Evolutionary conservation across 345 rosid genomes (phyloP), one percentile per base, ranked within the genome.

Genomic region (Aquilaria sinensis): DNA sequence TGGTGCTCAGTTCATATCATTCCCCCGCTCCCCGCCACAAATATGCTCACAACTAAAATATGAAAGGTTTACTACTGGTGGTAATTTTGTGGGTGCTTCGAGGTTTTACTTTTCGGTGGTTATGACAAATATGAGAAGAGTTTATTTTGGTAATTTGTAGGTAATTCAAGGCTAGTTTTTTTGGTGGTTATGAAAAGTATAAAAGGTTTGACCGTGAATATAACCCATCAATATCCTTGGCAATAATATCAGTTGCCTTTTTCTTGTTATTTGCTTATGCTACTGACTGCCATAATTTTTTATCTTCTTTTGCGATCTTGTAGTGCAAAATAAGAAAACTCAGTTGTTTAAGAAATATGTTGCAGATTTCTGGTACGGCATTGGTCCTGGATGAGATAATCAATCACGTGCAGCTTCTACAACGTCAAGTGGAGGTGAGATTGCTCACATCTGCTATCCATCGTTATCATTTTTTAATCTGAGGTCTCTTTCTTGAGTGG

Each of bases 391-490:
- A 91, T 78, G 97, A 95, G 71, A 95, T 95, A 63, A 95, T 95
- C 75, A 91, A 83, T 72, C 99, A 95, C 57, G 98, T 95, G 51
- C 98, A 91, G 67, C 85, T 81, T 15, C 74, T 95, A 64, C 99
- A 95, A 70, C 87, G 76, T 57, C 96, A 95, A 83, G 99, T 95
- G 74, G 99, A 95, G 99, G 99, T 89, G 60, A 83, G 85, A 70
- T 37, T 2, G 43, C 43, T 37, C 43, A 37, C 8, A 9, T 3
- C 43, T 37, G 43, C 43, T 37, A 37, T 67, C 60, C 47, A 23
- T 47, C n/a, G 9, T 62, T 62, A 3, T 46, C 29, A 32, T 55
- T 51, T 29, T 33, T 31, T 9, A 37, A 37, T 37, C 43, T 37
- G 43, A 37, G 43, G 43, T 1, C 43, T 37, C 8, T 37, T 9